These are phyloP conservation scores for Aspergillus calidoustus DNA, from an alignment of 2,329 filamentous ascomycete genomes.

Conservation along the genomic window DNA sequence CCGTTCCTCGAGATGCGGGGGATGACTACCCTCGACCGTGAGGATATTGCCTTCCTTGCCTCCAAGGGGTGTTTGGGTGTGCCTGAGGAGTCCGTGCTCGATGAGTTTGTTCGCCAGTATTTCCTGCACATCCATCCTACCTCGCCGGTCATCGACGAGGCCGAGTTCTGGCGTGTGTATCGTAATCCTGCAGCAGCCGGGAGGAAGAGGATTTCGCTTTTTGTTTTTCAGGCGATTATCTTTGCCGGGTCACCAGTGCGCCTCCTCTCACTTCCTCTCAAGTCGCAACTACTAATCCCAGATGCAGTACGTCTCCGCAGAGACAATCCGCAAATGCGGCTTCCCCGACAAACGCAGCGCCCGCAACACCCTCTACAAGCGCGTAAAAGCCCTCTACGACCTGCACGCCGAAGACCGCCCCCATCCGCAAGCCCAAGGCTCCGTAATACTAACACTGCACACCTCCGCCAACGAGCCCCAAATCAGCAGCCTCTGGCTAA, in stretches of 20 bases:
- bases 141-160: constrained; percentile 43
- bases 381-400: constrained; percentile 46
- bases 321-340: constrained; percentile 47
- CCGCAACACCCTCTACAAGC: constrained; percentile 51
- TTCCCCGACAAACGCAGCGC: constrained; percentile 51
- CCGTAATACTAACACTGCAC: constrained; percentile 42
- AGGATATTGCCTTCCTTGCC: constrained; percentile 55
- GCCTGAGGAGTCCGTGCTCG: constrained; percentile 47
- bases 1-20: constrained; percentile 28
- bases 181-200: not conserved
- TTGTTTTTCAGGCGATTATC: constrained; percentile 37
- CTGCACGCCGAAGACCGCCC: constrained; percentile 32
- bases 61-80: constrained; percentile 54
- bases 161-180: constrained; percentile 50
- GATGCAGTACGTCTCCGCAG: constrained; percentile 50
- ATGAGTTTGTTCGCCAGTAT: constrained; percentile 53
- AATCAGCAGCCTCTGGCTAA: constrained; percentile 50
- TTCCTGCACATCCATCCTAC: constrained; percentile 38
- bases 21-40: constrained; percentile 33
- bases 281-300: not conserved
- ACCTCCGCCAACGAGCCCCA: constrained; percentile 41
- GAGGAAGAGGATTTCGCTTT: constrained; percentile 32
- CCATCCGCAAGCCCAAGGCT: constrained; percentile 36
- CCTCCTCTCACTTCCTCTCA: not conserved
- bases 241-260: constrained; percentile 43